Evolutionary conservation across 371 early-diverging fungal species (phyloP).

Genomic region (Mortierella polycephala): DNA sequence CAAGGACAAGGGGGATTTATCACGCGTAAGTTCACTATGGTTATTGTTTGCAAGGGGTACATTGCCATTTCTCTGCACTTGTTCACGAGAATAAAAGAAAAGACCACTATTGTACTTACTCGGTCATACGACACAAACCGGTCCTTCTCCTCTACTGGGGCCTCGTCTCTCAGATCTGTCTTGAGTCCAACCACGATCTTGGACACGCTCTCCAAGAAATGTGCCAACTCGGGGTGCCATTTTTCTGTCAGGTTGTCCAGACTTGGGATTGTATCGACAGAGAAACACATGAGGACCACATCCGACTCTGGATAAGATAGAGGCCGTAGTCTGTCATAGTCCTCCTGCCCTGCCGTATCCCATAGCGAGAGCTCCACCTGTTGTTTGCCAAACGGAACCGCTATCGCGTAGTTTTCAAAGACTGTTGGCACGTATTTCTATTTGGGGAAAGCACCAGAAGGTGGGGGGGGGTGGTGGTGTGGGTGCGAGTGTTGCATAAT

Average conservation of each 20-base stretch:
- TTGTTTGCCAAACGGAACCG: conserved; percentile 60
- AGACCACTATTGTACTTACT: conserved; percentile 16
- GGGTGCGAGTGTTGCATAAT: conserved; percentile 41
- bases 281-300: conserved; percentile 87
- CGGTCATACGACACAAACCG: conserved; percentile 57
- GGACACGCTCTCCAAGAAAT: conserved; percentile 86
- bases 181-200: conserved; percentile 92
- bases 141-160: conserved; percentile 23
- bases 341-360: conserved; percentile 86
- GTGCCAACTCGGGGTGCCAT: conserved; percentile 88
- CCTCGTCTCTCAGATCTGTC: conserved; percentile 77
- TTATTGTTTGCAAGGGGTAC: neutral
- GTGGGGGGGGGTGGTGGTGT: conserved; percentile 7
- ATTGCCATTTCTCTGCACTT: neutral
- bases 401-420: conserved; percentile 67
- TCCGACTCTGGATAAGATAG: conserved; percentile 92
- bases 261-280: conserved; percentile 83
- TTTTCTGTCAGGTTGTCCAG: conserved; percentile 84
- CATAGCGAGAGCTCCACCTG: conserved; percentile 67
- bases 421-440: conserved; percentile 82
- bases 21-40: too few species aligned
- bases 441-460: neutral
- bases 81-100: neutral
- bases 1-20: neutral
- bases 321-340: conserved; percentile 90